Evolutionary conservation across 495 filamentous ascomycete species (phyloP), one percentile per base, ranked within the genome.

Genomic region (Penicillium simplicissimum): DNA sequence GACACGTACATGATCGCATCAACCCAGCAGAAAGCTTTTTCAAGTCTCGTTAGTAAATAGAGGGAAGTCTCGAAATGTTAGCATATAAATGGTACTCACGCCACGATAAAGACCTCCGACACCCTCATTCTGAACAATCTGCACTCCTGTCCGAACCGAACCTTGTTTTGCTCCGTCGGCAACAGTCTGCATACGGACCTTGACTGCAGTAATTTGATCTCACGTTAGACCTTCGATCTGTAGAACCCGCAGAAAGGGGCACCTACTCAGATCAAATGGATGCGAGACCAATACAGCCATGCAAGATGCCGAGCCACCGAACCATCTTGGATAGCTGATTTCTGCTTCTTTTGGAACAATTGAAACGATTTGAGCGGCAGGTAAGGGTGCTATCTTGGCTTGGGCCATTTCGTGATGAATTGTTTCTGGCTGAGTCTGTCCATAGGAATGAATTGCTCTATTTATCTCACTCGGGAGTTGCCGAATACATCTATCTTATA

Each of bases 291-390:
- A 52, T 36, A 76, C 76, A 7, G 75, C 76, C 64, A 76, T 76
- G 47, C 75, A 78, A 57, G 76, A 78, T 25, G 76, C 76, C 25
- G 75, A 78, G 14, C 75, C 76, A 13, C 76, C 76, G 47, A 78
- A 79, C 76, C 76, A 79, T 58, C 74, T 76, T 0, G 76, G 75
- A 52, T 79, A 79, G 36, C 21, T 59, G 5, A 71, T 51, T n/a
- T 68, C 57, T 28, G 35, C 48, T 49, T 21, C 17, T 21, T 45
- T 45, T 21, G 42, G 3, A 21, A 1, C 2, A 10, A 9, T n/a
- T 13, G 42, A n/a, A 11, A 21, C 11, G 0, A 13, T 23, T 9
- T 21, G 42, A 45, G 48, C 25, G 1, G 48, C 15, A 11, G 48
- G 25, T 4, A 52, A 33, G 1, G 48, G 13, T 8, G 23, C 23